Base-by-base conservation (phyloP, 768 basidiomycete genomes). In the Leucocoprinus leucothites region DNA sequence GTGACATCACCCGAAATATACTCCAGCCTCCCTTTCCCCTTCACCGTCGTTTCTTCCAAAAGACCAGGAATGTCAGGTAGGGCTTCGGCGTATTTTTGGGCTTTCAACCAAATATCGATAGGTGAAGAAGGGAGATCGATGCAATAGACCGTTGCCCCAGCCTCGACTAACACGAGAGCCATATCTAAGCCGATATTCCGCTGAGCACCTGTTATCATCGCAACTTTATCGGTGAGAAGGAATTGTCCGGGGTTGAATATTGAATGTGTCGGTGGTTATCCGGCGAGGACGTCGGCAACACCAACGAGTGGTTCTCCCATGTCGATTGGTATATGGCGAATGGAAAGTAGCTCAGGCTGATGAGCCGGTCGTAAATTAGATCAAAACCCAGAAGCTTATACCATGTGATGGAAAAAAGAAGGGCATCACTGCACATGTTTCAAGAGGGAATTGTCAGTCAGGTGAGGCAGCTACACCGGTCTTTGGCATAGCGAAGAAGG, bases 1-100 rank as follows among this genome's bases (percentile, higher is more conserved):
- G 79, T 82, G 31, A 86, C 86, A 54, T 87, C 80, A 24, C 70
- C 80, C 31, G 67, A 64, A 54, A 80, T 62, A 66, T 89, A 89
- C 57, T 81, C 72, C 36, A 73, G 57, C 41, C 62, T 62, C 18
- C 65, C 69, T 51, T 66, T 63, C 47, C 31, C 31, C 31, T 31
- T 5, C 31, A 22, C 22, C 26, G 26, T 16, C 34, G 28, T n/a
- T n/a, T n/a, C n/a, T n/a, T n/a, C n/a, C 47, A 48, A 21, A 28
- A 5, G 31, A 11, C 50, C n/a, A n/a, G n/a, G n/a, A n/a, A 53
- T 54, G 21, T 44, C 53, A 11, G 55, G 56, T 6, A 83, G 26
- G 5, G n/a, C 52, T 49, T 57, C 65, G 24, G 77, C 77, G 51
- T 79, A 82, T 40, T 71, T 71, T 50, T 74, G 69, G 6, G 79